Evolutionary conservation across 768 basidiomycete genomes (phyloP), one percentile per base, ranked within the genome.

Genomic region (Russula lepida): DNA sequence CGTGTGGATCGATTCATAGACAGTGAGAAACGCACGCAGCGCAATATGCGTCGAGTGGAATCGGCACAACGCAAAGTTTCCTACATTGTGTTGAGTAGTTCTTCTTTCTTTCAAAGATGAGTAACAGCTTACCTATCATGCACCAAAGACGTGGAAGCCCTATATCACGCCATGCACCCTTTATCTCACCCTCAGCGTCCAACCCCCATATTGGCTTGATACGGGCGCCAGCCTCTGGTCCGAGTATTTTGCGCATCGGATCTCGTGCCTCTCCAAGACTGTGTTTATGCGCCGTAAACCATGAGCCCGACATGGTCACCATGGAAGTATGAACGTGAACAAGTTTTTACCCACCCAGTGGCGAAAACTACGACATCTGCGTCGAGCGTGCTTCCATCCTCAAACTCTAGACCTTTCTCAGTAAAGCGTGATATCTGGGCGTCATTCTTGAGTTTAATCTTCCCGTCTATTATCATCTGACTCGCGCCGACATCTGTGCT

Each of bases 41-140:
- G 84, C 85, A 39, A 87, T 54, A 66, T 83, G 83, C 59, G 81
- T 85, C 6, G 86, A 87, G 70, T 85, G 78, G 77, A 86, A 87
- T 0, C 86, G 77, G 59, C 80, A 81, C 63, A 82, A 64, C 0
- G 82, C 82, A 9, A 88, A 69, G 67, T 85, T 85, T 13, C 82
- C 80, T 81, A 59, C 17, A 5, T 47, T 17, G 23, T 4, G 25
- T 15, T 47, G 12, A 25, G 12, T 6, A 9, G 15, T 15, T n/a
- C 13, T 32, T 23, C 11, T 12, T 23, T 9, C 17, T 23, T 2
- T 44, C 1, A 37, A 25, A 33, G 27, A 50, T 17, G 32, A 53
- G 6, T n/a, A 4, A 15, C n/a, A 23, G 66, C 67, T 30, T 66
- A 81, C 86, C 85, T 71, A 84, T 75, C 76, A 83, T 81, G 62